Conservation (phyloP, 2,329 filamentous ascomycete genomes). For the Alternaria triticimaculans region DNA sequence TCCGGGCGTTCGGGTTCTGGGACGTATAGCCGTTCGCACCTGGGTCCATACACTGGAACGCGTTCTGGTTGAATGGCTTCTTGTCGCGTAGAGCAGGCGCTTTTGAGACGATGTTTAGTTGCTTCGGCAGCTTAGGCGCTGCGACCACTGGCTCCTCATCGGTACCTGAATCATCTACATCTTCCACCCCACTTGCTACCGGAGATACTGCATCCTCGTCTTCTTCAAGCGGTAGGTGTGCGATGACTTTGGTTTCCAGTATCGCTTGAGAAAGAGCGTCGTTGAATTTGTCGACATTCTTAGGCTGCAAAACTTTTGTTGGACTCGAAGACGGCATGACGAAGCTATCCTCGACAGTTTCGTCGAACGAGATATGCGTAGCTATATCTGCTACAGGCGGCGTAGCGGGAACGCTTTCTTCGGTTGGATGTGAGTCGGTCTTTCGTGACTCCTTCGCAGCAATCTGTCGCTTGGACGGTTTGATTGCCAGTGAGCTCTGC, state of each 20-base stretch:
- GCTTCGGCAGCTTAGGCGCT: slow-evolving; percentile 15
- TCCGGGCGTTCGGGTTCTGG: slow-evolving; percentile 74
- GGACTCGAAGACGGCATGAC: slow-evolving; percentile 17
- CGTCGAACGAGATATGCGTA: slow-evolving; percentile 13
- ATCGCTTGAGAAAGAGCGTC: slow-evolving; percentile 73
- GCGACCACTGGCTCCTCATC: slow-evolving; percentile 32
- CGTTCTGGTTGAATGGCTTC: slow-evolving; percentile 44
- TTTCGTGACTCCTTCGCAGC: slow-evolving; percentile 43
- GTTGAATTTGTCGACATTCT: slow-evolving; percentile 12
- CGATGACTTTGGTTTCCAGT: slow-evolving; percentile 64
- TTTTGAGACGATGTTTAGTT: slow-evolving; percentile 9
- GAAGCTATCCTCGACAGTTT: slow-evolving; percentile 42
- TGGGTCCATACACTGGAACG: slow-evolving; percentile 67
- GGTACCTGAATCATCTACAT: slow-evolving; percentile 25
- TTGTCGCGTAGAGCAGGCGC: slow-evolving; percentile 18
- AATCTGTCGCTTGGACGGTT: slow-evolving; percentile 54
- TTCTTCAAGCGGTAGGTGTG: slow-evolving; percentile 59
- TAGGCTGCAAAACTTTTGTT: not conserved
- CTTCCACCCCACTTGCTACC: slow-evolving; percentile 32
- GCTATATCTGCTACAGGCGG: slow-evolving; percentile 2
- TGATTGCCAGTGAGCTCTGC: slow-evolving; percentile 57
- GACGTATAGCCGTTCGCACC: slow-evolving; percentile 53
- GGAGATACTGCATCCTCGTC: slow-evolving; percentile 43
- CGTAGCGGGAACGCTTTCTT: slow-evolving; percentile 36
- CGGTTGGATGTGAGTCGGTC: slow-evolving; percentile 47